Evolutionary conservation across 805 yeast genomes (phyloP).

Genomic region (Phaffomyces opuntiae): DNA sequence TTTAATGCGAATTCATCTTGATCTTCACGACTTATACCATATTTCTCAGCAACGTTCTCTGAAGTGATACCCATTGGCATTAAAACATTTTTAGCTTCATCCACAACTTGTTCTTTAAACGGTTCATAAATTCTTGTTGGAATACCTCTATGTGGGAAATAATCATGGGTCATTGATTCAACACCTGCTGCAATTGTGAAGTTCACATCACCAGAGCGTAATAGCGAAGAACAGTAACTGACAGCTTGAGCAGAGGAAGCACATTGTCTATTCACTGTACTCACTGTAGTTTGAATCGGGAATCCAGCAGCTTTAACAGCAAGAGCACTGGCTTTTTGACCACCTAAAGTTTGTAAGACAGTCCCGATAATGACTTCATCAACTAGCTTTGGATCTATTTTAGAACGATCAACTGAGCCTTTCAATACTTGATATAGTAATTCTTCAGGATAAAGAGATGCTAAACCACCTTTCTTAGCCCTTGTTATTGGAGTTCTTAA

Average conservation of each 20-base stretch:
- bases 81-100: slow-evolving; percentile 57
- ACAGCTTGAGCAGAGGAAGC: slow-evolving; percentile 88
- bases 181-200: slow-evolving; percentile 87
- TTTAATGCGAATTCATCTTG: slow-evolving; percentile 84
- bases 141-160: slow-evolving; percentile 61
- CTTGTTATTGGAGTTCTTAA: slow-evolving; percentile 80
- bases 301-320: slow-evolving; percentile 83
- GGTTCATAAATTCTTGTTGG: slow-evolving; percentile 37
- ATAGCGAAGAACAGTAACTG: slow-evolving; percentile 76
- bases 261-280: slow-evolving; percentile 84
- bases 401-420: slow-evolving; percentile 47
- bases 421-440: slow-evolving; percentile 55
- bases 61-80: slow-evolving; percentile 93
- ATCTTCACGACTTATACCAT: slow-evolving; percentile 49
- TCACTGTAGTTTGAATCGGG: slow-evolving; percentile 67
- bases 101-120: slow-evolving; percentile 29
- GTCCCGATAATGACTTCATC: slow-evolving; percentile 85
- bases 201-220: slow-evolving; percentile 72
- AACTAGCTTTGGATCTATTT: slow-evolving; percentile 44
- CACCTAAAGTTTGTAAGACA: slow-evolving; percentile 83
- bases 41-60: slow-evolving; percentile 74
- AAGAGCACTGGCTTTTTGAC: slow-evolving; percentile 86
- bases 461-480: slow-evolving; percentile 78
- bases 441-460: slow-evolving; percentile 73
- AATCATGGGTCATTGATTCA: slow-evolving; percentile 81